Base-by-base conservation (phyloP, 2,329 filamentous ascomycete genomes). In the Colletotrichum lentis region DNA sequence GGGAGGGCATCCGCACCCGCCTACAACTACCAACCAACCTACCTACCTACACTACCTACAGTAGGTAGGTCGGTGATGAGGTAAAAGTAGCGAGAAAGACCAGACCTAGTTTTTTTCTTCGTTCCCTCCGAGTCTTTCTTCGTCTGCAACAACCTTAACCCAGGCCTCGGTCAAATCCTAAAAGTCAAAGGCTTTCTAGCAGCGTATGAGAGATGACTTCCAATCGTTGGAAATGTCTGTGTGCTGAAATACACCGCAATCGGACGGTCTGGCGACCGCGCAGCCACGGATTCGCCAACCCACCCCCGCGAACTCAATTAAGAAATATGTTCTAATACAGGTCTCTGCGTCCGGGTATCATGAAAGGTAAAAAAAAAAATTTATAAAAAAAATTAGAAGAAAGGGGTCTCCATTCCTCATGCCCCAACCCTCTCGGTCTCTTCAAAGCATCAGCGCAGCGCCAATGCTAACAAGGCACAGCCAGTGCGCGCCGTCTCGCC, bases 401-500 rank as follows among this genome's bases (percentile, higher is more conserved):
- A 41, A 58, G 31, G 1, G 1, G 5, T 12, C 16, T 16, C 57
- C 46, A 14, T 12, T 35, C 10, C 31, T 35, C 31, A 35, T 35
- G 31, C 27, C 49, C 22, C n/a, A 22, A 37, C 20, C 44, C 64
- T 31, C 20, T 37, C 60, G 22, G 20, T 22, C 16, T 47, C 8
- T 12, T 74, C 69, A 80, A 10, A 77, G n/a, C n/a, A 74, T 55
- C 68, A 78, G 60, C 62, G 75, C 76, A 50, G 76, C 72, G 31
- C 71, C 65, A 54, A 80, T 62, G 27, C 72, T 76, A n/a, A 75
- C 62, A 37, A 78, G 70, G 56, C 77, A 77, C 10, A 80, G 37
- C 73, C 76, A 79, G 63, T 75, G 69, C 16, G 74, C 72, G 6
- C 73, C 75, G n/a, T 74, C 72, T 64, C 72, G 73, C 78, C 76